Base-by-base conservation (phyloP, 2,329 filamentous ascomycete species). In the Alternaria postmessia region DNA sequence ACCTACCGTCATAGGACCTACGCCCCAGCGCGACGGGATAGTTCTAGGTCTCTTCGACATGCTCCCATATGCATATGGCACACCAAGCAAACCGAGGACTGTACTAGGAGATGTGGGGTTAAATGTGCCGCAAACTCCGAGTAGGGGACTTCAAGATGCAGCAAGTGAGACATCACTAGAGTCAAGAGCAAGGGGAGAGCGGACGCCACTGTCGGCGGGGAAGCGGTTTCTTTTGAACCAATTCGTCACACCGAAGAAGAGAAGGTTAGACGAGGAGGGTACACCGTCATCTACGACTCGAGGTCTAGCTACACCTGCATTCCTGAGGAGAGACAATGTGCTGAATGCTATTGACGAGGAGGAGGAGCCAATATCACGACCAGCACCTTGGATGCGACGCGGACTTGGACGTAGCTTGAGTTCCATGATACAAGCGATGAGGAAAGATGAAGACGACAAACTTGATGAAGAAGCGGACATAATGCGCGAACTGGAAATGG, bases 11-110 rank as follows among this genome's bases (percentile, higher is more conserved):
- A 86, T 95, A 62, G 91, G 91, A 3, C 92, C 92, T 1, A 95
- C 92, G 12, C 92, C 92, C 3, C 92, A 94, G 71, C 88, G 88
- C 62, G 90, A 94, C 74, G 92, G 92, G 28, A 87, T 87, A 20
- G 89, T 93, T 1, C 82, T 95, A 3, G 91, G 92, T 5, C 80
- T 95, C 18, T 95, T 95, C 73, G 92, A 94, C 72, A 79, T 91
- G 11, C 80, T 93, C 7, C 85, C 86, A 1, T 84, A 85, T 5
- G 84, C 86, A 1, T 84, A 85, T 5, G 84, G 80, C 51, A 82
- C 79, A 30, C 79, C 79, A 7, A 79, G 74, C 56, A 79, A 75
- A 68, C 60, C 62, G 44, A 69, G 73, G 36, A 72, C 70, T 24
- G 70, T 75, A 4, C 53, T 78, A 16, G 65, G 66, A 7, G 69